Evolutionary conservation across 164 flowering plant species (phyloP).

Genomic region (Kingdonia uniflora): DNA sequence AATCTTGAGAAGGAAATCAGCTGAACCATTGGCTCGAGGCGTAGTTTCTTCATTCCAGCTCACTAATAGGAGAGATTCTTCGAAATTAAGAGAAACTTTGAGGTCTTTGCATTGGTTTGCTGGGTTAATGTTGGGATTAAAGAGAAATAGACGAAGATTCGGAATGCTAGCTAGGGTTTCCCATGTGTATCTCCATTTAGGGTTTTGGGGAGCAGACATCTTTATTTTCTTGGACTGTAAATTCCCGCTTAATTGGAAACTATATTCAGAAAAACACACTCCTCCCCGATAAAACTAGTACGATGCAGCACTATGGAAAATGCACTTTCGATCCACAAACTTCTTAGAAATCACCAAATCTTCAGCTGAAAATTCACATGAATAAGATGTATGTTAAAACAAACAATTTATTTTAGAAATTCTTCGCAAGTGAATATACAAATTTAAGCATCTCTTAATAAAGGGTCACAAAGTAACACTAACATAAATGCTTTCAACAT

Average conservation of each 20-base stretch:
- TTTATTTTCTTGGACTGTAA: background rate
- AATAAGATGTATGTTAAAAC: too few species aligned
- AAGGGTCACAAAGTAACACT: too few species aligned
- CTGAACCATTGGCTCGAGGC: background rate
- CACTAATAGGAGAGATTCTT: conserved; percentile 29
- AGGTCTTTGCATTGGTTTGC: conserved; percentile 32
- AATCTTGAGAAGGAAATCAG: conserved; percentile 31
- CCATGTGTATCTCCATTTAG: conserved; percentile 90
- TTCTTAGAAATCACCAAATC: too few species aligned
- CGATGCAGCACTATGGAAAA: too few species aligned
- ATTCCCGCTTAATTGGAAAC: too few species aligned
- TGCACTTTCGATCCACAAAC: too few species aligned
- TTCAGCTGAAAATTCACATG: too few species aligned
- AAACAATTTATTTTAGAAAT: too few species aligned
- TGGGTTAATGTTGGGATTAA: conserved; percentile 37
- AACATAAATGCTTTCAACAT: too few species aligned
- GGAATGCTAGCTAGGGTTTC: conserved; percentile 73
- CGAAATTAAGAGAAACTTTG: conserved; percentile 19
- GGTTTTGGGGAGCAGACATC: conserved; percentile 23
- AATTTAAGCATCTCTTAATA: too few species aligned
- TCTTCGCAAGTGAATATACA: too few species aligned
- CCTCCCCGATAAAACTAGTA: background rate
- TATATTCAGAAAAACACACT: conserved; percentile 1
- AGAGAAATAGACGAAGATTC: conserved; percentile 54
- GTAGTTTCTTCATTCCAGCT: conserved; percentile 29